phyloP scores from a whole-genome alignment of 2,329 filamentous ascomycete genomes.

The Nemania abortiva region DNA sequence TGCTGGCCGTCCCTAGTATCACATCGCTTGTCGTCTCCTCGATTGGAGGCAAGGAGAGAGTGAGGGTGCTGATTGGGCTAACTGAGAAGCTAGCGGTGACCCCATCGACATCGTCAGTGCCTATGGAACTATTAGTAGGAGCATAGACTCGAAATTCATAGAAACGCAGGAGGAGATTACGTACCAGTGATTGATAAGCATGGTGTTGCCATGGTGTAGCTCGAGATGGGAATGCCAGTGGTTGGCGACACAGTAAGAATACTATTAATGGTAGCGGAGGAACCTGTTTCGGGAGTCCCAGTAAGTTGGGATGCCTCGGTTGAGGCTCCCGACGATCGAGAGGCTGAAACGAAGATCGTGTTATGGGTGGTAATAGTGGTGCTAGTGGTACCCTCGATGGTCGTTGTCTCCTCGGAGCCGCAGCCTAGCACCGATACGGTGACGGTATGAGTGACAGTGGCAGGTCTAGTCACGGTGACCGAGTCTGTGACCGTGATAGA shows the following conservation, averaged over 20 bases:
- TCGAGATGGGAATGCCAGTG: neutral
- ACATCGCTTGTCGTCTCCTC: neutral
- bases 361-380: conserved; percentile 25
- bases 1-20: conserved; percentile 3
- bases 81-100: conserved; percentile 11
- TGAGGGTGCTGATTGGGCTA: conserved; percentile 9
- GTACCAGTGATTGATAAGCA: conserved; percentile 28
- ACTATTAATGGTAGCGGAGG: neutral
- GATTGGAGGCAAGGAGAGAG: conserved; percentile 2
- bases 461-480: conserved; percentile 29
- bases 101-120: conserved; percentile 30
- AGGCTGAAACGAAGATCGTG: conserved; percentile 25
- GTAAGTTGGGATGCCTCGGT: neutral
- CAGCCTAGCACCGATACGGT: conserved; percentile 22
- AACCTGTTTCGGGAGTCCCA: neutral
- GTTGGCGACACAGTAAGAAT: neutral
- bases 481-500: conserved; percentile 32
- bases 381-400: conserved; percentile 25
- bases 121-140: conserved; percentile 12
- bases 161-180: neutral
- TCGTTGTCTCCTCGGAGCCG: conserved; percentile 17
- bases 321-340: neutral
- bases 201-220: conserved; percentile 11
- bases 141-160: no score
- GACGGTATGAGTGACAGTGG: conserved; percentile 33